phyloP scores from a whole-genome alignment of 495 filamentous ascomycete genomes.

The Jackrogersella minutella region DNA sequence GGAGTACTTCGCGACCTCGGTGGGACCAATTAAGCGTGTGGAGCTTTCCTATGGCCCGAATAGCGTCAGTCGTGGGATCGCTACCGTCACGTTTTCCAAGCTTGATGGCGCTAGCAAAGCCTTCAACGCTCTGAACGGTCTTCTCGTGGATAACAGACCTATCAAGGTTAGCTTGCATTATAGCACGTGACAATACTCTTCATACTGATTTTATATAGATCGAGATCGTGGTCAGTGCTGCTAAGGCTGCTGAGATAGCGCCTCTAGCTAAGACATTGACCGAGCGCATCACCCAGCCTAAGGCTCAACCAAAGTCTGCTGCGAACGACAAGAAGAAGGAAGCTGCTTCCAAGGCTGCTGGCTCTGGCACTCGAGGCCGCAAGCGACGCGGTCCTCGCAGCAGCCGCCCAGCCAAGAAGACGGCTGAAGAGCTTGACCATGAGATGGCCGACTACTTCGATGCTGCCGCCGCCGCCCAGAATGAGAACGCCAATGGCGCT shows the following conservation, averaged over 20 bases:
- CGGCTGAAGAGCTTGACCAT: constrained; percentile 87
- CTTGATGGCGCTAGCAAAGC: constrained; percentile 82
- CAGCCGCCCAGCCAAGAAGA: constrained; percentile 83
- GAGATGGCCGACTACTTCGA: constrained; percentile 95
- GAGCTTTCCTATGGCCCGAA: constrained; percentile 91
- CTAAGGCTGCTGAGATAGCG: constrained; percentile 67
- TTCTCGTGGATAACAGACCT: constrained; percentile 85
- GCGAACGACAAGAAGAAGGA: constrained; percentile 70
- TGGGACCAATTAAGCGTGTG: constrained; percentile 88
- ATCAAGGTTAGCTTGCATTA: constrained; percentile 73
- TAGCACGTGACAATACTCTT: too few relatives aligned
- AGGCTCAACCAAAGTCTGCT: constrained; percentile 84
- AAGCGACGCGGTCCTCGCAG: constrained; percentile 62
- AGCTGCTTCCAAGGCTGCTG: constrained; percentile 48
- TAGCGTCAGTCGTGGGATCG: constrained; percentile 88
- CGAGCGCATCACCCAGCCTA: constrained; percentile 79
- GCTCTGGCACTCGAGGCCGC: constrained; percentile 58
- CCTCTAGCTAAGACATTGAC: constrained; percentile 76
- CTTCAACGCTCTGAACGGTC: constrained; percentile 79
- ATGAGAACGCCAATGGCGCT: constrained; percentile 55
- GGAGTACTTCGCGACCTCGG: constrained; percentile 92
- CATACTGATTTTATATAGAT: constrained; percentile 64
- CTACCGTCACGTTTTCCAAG: constrained; percentile 72
- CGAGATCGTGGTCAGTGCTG: constrained; percentile 85
- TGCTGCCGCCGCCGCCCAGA: constrained; percentile 44